Percentiles rank a stretch among this genome's conserved stretches.
Conservation (phyloP, 768 basidiomycete genomes). For the Hericium rajendrae region DNA sequence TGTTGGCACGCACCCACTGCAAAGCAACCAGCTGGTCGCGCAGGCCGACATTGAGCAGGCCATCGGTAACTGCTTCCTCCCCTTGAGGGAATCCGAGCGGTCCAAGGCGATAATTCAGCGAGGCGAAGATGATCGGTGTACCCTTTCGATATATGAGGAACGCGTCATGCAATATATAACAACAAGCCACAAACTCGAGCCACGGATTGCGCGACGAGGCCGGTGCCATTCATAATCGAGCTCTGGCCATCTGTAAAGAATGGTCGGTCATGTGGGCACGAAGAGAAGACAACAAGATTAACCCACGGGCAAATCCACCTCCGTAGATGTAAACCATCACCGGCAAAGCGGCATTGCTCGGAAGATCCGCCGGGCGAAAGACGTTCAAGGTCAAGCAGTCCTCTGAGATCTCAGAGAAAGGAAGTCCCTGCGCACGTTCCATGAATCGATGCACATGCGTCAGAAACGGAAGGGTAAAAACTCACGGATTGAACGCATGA, state of each 20-base stretch:
- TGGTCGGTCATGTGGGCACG: neutral
- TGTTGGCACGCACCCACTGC: slow-evolving; percentile 21
- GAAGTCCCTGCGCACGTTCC: neutral
- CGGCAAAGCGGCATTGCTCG: slow-evolving; percentile 22
- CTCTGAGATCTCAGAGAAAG: slow-evolving; percentile 24
- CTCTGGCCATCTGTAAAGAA: neutral
- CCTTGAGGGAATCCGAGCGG: slow-evolving; percentile 40
- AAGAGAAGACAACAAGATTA: neutral
- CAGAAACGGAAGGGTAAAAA: neutral
- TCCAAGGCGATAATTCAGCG: slow-evolving; percentile 41
- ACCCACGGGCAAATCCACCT: slow-evolving; percentile 23
- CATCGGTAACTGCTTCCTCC: slow-evolving; percentile 28
- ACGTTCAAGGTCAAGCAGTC: slow-evolving; percentile 43
- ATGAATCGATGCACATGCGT: neutral
- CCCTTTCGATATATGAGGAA: neutral
- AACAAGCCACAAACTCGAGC: neutral
- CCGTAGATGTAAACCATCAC: slow-evolving; percentile 39
- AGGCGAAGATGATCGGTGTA: slow-evolving; percentile 31
- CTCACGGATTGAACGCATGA: slow-evolving; percentile 19
- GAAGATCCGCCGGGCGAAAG: slow-evolving; percentile 27
- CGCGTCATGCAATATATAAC: neutral
- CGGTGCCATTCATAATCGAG: neutral
- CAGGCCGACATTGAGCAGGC: slow-evolving; percentile 35
- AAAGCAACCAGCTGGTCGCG: slow-evolving; percentile 30
- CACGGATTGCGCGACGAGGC: neutral